A percentile compares a stretch with the other conserved stretches of the same genome.
phyloP scores from a whole-genome alignment of 2,329 filamentous ascomycete genomes.

The Westerdykella ornata region DNA sequence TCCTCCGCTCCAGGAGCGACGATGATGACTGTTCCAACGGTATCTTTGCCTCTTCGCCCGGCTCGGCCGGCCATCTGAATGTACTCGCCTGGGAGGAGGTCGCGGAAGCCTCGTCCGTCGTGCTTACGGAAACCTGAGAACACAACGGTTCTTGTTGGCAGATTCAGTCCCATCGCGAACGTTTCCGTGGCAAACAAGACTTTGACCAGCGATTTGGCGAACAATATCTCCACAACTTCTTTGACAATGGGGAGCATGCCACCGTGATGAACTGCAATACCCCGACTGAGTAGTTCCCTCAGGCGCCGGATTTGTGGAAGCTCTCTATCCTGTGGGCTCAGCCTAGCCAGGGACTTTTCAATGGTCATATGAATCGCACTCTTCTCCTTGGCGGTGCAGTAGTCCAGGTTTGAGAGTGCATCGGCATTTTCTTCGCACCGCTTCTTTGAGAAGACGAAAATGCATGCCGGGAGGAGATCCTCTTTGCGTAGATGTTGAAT shows the following conservation, averaged over 20 bases:
- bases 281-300: conserved; percentile 75
- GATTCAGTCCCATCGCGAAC: conserved; percentile 95
- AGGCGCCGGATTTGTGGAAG: conserved; percentile 90
- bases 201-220: conserved; percentile 91
- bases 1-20: conserved; percentile 75
- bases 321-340: conserved; percentile 82
- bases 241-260: conserved; percentile 94
- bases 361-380: conserved; percentile 97
- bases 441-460: conserved; percentile 98
- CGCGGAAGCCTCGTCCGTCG: conserved; percentile 85
- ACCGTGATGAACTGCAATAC: conserved; percentile 93
- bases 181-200: conserved; percentile 97
- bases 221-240: conserved; percentile 93
- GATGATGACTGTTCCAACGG: conserved; percentile 89
- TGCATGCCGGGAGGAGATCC: conserved; percentile 81
- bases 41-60: conserved; percentile 84
- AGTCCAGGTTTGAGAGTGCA: conserved; percentile 89
- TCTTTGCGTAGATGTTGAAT: conserved; percentile 86
- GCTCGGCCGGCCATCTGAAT: conserved; percentile 98
- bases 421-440: conserved; percentile 96
- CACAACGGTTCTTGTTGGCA: conserved; percentile 92
- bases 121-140: conserved; percentile 97
- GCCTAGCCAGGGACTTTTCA: conserved; percentile 82
- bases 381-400: conserved; percentile 87
- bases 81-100: conserved; percentile 89